Evolutionary conservation across 495 filamentous ascomycete species (phyloP).

Genomic region (Tuber indicum): DNA sequence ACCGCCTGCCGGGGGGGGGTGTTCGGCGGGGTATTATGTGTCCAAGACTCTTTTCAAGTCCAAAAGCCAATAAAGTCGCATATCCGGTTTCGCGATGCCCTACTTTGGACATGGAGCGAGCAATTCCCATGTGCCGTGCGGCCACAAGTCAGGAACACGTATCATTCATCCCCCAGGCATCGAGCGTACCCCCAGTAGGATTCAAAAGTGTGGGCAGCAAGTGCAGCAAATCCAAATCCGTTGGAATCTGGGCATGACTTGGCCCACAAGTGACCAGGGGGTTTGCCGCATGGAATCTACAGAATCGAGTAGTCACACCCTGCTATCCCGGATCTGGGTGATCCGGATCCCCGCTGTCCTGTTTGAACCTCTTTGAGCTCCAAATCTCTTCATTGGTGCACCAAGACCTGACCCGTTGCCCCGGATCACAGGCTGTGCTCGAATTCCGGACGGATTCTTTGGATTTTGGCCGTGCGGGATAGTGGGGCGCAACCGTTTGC

Average conservation of each 20-base stretch:
- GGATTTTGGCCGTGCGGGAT: neutral
- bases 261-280: neutral
- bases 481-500: neutral
- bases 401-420: neutral
- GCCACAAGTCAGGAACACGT: neutral
- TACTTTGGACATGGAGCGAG: neutral
- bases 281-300: neutral
- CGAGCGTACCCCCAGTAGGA: neutral
- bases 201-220: neutral
- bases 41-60: neutral
- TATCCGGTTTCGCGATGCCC: neutral
- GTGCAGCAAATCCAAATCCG: neutral
- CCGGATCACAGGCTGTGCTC: neutral
- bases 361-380: neutral
- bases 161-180: neutral
- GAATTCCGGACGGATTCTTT: neutral
- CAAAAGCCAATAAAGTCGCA: neutral
- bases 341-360: neutral
- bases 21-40: neutral
- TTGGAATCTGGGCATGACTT: neutral
- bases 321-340: neutral
- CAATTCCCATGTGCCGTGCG: neutral
- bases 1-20: neutral
- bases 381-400: neutral
- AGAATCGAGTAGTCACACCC: neutral